Evolutionary conservation across 495 filamentous ascomycete genomes (phyloP), one percentile per base, ranked within the genome.

Genomic region (Lasiosphaeria ovina): DNA sequence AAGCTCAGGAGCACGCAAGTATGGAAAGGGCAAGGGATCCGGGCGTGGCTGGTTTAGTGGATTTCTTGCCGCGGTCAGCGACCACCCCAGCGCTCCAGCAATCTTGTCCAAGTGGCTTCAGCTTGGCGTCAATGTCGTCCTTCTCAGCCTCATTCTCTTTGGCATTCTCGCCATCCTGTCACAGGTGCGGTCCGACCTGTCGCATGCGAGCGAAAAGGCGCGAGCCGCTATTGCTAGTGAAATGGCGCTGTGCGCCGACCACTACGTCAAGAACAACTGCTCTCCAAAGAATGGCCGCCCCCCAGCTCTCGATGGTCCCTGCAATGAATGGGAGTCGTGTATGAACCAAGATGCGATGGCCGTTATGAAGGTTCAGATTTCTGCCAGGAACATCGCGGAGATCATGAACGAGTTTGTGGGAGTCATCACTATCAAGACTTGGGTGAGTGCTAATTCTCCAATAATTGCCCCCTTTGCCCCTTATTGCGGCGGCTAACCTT

Each of bases 31-130:
- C 35, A 66, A 66, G 51, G 32, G 40, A 44, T 42, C 61, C 62
- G 49, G 34, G 55, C 55, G 44, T 38, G 64, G 73, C 67, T 60
- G 59, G 71, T 75, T 90, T 53, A 77, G 76, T 32, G 72, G 80
- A 12, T 78, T 91, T 63, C 83, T 93, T 40, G 77, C 82, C 17
- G 84, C 86, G 54, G 75, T 96, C 60, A 89, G 89, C 62, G 82
- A 83, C 45, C 90, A 97, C 68, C 93, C 92, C 0, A 84, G 87
- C 63, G 83, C 96, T n/a, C 94, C 94, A 5, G 83, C 87, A 56
- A 89, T 96, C 54, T 77, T 97, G 24, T 92, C 91, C 34, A 89
- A 84, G 72, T 98, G 93, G 83, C 76, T 91, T 11, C 90, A 93
- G 62, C 79, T 97, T 45, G 72, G 83, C 8, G 86, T 96, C 67